phyloP scores from a whole-genome alignment of 345 rosid species.

The Eucalyptus rudis region DNA sequence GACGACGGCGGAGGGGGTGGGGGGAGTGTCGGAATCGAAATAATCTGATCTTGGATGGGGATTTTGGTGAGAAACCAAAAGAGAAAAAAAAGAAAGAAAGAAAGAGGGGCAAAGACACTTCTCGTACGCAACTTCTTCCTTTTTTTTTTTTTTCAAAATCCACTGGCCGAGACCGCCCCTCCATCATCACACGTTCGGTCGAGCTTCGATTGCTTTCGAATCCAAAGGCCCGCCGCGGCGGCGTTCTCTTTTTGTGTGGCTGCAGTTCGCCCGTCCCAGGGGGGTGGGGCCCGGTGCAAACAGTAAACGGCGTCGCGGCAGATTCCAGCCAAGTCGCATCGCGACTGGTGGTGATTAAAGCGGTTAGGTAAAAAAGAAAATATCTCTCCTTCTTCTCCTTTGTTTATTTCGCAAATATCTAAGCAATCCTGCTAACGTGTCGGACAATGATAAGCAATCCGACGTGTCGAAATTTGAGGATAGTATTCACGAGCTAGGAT shows the following conservation, averaged over 20 bases:
- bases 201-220: background rate
- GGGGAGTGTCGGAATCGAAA: background rate
- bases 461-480: background rate
- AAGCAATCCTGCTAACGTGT: background rate
- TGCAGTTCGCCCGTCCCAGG: background rate
- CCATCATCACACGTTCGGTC: background rate
- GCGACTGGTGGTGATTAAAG: background rate
- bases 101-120: background rate
- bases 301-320: background rate
- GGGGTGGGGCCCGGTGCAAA: background rate
- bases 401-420: background rate
- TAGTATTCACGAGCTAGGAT: background rate
- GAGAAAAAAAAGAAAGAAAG: accelerated
- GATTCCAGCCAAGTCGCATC: background rate
- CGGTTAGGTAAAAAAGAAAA: background rate
- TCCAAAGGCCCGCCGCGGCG: background rate
- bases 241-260: background rate
- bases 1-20: accelerated
- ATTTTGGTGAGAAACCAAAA: background rate
- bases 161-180: background rate
- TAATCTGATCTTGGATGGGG: background rate
- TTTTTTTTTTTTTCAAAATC: background rate
- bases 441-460: background rate
- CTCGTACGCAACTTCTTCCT: background rate
- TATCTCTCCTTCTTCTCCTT: background rate